These are phyloP conservation scores for Nematodospora anomalae DNA, from an alignment of 1,139 yeast species.

Conservation along the genomic window DNA sequence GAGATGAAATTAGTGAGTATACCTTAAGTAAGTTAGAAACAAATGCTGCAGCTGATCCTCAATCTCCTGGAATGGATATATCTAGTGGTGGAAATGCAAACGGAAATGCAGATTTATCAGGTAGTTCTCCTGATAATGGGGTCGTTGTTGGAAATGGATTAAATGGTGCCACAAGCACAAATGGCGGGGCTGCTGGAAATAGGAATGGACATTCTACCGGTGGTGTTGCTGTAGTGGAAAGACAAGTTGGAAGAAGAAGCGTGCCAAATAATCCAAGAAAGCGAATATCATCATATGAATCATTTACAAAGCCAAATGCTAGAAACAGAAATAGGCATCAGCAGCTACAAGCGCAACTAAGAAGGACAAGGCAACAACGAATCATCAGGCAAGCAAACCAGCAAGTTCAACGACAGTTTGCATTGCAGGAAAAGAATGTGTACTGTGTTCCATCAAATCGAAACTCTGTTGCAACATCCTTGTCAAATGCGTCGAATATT, in stretches of 20 bases:
- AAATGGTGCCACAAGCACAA: constrained; percentile 1
- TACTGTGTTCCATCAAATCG: constrained; percentile 27
- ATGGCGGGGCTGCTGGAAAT: background rate
- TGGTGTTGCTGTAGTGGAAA: constrained; percentile 2
- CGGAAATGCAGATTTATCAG: background rate
- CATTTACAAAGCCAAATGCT: constrained; percentile 40
- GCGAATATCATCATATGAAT: constrained; percentile 45
- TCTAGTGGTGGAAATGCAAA: background rate
- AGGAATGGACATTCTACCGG: background rate
- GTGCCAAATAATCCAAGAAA: constrained; percentile 7
- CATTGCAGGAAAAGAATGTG: constrained; percentile 16
- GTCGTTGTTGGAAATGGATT: background rate
- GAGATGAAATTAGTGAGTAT: constrained; percentile 20
- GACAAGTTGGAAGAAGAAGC: constrained; percentile 9
- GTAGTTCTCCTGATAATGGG: background rate
- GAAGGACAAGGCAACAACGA: constrained; percentile 26
- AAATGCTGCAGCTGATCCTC: constrained; percentile 1
- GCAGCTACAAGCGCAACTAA: constrained; percentile 13
- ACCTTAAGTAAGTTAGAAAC: constrained; percentile 6
- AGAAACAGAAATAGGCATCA: constrained; percentile 15
- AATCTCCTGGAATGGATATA: constrained; percentile 2
- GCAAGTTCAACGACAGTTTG: constrained; percentile 14
- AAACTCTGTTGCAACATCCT: constrained; percentile 57
- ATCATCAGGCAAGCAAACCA: constrained; percentile 15
- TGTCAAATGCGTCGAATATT: constrained; percentile 78